phyloP scores from a whole-genome alignment of 116 monocot species.

The Cymodocea nodosa region DNA sequence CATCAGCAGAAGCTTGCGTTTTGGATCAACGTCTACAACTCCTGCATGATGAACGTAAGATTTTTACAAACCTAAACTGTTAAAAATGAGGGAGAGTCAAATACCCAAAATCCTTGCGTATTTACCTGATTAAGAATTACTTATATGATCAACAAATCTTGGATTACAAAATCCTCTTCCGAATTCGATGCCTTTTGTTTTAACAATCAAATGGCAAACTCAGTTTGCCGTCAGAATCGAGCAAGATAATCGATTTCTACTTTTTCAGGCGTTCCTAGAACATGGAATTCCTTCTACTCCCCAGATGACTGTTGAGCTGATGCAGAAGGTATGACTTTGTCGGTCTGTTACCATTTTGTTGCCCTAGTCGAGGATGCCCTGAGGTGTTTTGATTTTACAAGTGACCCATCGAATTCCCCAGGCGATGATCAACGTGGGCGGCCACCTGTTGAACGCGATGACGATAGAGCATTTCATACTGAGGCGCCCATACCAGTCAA shows the following conservation, averaged over 20 bases:
- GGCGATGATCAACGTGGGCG: conserved; percentile 93
- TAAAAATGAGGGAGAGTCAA: too few relatives aligned
- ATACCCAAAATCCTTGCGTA: too few relatives aligned
- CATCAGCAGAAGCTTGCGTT: conserved; percentile 97
- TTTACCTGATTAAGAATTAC: too few relatives aligned
- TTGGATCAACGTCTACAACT: conserved; percentile 97
- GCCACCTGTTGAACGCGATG: conserved; percentile 69
- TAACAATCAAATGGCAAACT: too few relatives aligned
- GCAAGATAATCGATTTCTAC: not conserved
- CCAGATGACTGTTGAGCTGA: conserved; percentile 59
- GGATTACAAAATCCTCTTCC: too few relatives aligned
- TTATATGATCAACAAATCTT: too few relatives aligned
- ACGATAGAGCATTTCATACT: conserved; percentile 89
- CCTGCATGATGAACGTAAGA: conserved; percentile 97
- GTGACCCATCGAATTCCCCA: conserved; percentile 11
- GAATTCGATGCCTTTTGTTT: too few relatives aligned
- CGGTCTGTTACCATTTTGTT: not conserved
- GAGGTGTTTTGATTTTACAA: not conserved
- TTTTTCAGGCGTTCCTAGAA: conserved; percentile 59
- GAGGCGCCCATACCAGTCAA: conserved; percentile 56
- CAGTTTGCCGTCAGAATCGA: too few relatives aligned
- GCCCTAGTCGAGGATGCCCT: not conserved
- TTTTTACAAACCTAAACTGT: not conserved
- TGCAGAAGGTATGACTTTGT: conserved; percentile 54
- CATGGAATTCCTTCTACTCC: conserved; percentile 76